Conservation (phyloP, 208 protist species). For the Histomonas meleagridis region DNA sequence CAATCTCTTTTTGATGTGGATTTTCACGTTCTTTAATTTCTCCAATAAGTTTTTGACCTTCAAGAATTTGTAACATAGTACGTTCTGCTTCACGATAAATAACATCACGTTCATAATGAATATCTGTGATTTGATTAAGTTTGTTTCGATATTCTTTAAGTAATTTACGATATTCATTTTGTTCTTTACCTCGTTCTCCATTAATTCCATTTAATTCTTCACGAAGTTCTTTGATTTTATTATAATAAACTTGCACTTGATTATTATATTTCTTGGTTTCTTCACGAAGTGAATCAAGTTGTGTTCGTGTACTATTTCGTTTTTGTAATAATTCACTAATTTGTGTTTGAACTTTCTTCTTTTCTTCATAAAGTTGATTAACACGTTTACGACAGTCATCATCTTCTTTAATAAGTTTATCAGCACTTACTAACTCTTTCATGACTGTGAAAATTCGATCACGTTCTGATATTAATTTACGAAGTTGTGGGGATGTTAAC, state of each 20-base stretch:
- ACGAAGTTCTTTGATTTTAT: not conserved
- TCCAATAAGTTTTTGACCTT: not conserved
- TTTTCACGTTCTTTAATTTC: not conserved
- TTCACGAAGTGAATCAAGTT: not conserved
- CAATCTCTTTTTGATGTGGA: not conserved
- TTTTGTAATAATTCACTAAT: not conserved
- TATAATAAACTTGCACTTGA: not conserved
- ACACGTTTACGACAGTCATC: not conserved
- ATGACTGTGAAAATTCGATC: not conserved
- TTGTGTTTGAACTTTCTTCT: not conserved
- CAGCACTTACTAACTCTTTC: not conserved
- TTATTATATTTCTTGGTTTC: not conserved
- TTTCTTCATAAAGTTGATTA: not conserved
- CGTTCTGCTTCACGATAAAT: not conserved
- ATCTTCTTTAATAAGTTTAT: not conserved
- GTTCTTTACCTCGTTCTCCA: not conserved
- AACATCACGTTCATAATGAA: not conserved
- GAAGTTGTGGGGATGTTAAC: not conserved
- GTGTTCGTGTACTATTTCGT: not conserved
- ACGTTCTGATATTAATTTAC: not conserved
- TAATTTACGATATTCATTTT: not conserved
- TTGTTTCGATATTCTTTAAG: not conserved
- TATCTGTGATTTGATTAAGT: not conserved
- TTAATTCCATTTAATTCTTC: not conserved
- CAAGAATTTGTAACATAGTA: not conserved